phyloP scores from a whole-genome alignment of 768 basidiomycete genomes.

The Mycena haematopus region DNA sequence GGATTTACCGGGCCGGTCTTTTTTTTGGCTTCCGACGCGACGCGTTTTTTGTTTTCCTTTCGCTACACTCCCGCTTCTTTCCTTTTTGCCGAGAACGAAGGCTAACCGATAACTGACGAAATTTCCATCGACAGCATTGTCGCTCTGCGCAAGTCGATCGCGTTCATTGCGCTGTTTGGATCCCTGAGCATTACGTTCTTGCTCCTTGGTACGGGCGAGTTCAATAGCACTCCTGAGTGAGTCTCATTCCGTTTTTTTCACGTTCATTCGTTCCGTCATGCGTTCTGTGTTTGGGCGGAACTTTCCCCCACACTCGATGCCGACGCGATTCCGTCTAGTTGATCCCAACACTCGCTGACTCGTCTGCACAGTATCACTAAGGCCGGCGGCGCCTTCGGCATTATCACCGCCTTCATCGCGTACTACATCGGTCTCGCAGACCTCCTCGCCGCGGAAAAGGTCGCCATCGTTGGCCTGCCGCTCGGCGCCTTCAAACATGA shows the following conservation, averaged over 20 bases:
- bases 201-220: conserved; percentile 29
- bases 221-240: conserved; percentile 29
- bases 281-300: neutral
- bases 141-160: conserved; percentile 34
- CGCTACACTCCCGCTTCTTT: no score
- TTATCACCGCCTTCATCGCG: conserved; percentile 40
- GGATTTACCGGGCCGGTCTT: no score
- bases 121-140: conserved; percentile 30
- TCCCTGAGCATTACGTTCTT: conserved; percentile 31
- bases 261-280: neutral
- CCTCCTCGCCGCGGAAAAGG: conserved; percentile 38
- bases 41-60: no score
- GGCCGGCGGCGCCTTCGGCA: conserved; percentile 40
- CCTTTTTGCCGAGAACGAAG: no score
- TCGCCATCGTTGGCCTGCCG: conserved; percentile 37
- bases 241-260: conserved; percentile 7
- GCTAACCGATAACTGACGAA: neutral
- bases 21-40: no score
- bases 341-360: no score
- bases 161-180: conserved; percentile 31
- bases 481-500: conserved; percentile 35
- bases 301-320: no score
- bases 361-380: conserved; percentile 24
- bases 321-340: no score
- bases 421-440: conserved; percentile 42